Base-by-base conservation (phyloP, 2,329 filamentous ascomycete species). In the Pseudocercospora musae region DNA sequence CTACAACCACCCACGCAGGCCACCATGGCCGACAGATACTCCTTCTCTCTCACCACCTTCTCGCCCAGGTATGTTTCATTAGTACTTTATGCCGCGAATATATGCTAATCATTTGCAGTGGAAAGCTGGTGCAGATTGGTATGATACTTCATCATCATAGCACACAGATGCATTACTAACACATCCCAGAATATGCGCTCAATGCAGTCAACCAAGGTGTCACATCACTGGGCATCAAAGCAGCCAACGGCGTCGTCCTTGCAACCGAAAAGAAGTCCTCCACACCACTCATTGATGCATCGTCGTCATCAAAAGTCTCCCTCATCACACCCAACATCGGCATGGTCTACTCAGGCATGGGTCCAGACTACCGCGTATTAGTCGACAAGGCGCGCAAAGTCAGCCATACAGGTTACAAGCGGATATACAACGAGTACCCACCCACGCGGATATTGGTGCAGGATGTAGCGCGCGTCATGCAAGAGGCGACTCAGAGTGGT, bases 361-460 rank as follows among this genome's bases (percentile, higher is more conserved):
- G 95, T 29, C 95, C 95, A 63, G 95, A 99, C 80, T 99, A 98
- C 83, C 89, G 95, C 78, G 92, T 99, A 62, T 86, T 99, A 59
- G 95, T 98, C 72, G 95, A 99, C 84, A 94, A 93, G 79, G 95
- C 95, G 71, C 92, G 95, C 76, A 99, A 98, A 81, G 95, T 97
- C 70, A 96, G 93, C 60, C 95, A 99, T 82, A 96, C 95, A 53
- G 90, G 89, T 78, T 99, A 99, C 88, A 99, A 99, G 87, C 92
- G 95, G 79, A 93, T 99, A 82, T 99, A 99, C 85, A 99, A 99
- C 81, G 95, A 99, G 82, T 99, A 99, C 82, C 95, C 95, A n/a
- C 95, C 95, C 5, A 99, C 95, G 61, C 89, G 95, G 78, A 99
- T 99, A 89, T 86, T 99, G 81, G 95, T 99, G 61, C 95, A 99